A percentile compares a stretch with the other conserved stretches of the same genome.
phyloP scores from a whole-genome alignment of 2,329 filamentous ascomycete genomes.

The Pyrenophora teres region DNA sequence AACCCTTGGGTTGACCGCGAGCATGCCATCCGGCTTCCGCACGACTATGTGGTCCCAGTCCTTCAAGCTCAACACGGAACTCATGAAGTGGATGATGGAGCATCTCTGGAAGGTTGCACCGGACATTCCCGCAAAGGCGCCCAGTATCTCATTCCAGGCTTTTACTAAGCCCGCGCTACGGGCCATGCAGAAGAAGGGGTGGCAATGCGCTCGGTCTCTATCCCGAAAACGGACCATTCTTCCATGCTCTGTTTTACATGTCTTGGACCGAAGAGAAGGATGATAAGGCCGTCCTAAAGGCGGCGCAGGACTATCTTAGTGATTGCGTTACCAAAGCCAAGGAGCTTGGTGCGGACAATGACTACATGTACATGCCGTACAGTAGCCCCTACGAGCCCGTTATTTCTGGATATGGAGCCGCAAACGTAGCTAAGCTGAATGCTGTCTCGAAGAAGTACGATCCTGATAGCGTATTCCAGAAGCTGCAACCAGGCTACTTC shows the following conservation, averaged over 20 bases:
- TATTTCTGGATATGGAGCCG: slow-evolving; percentile 48
- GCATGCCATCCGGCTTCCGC: slow-evolving; percentile 20
- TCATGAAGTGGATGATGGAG: slow-evolving; percentile 23
- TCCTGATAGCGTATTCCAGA: slow-evolving; percentile 15
- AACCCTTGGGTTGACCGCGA: slow-evolving; percentile 15
- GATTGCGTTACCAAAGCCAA: slow-evolving; percentile 4
- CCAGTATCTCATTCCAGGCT: slow-evolving; percentile 21
- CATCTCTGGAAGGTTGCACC: slow-evolving; percentile 20
- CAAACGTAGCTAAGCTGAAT: slow-evolving; percentile 33
- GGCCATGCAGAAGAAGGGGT: slow-evolving; percentile 26
- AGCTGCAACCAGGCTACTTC: slow-evolving; percentile 14
- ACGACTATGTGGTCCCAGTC: slow-evolving; percentile 34
- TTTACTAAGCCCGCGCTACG: slow-evolving; percentile 25
- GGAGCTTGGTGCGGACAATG: slow-evolving; percentile 4
- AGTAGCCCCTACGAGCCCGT: slow-evolving; percentile 50
- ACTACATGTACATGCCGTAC: slow-evolving; percentile 53
- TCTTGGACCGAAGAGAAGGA: slow-evolving; percentile 28
- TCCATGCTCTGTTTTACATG: slow-evolving; percentile 21
- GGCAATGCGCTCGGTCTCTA: slow-evolving; percentile 35
- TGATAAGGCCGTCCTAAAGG: slow-evolving; percentile 23
- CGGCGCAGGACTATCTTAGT: slow-evolving; percentile 17
- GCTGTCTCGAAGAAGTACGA: slow-evolving; percentile 15
- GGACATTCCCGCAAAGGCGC: background rate
- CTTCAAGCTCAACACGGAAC: slow-evolving; percentile 28
- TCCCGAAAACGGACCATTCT: slow-evolving; percentile 17